Evolutionary conservation across 1,284 basidiomycete species (phyloP).

Genomic region (Paramarasmius palmivorus): DNA sequence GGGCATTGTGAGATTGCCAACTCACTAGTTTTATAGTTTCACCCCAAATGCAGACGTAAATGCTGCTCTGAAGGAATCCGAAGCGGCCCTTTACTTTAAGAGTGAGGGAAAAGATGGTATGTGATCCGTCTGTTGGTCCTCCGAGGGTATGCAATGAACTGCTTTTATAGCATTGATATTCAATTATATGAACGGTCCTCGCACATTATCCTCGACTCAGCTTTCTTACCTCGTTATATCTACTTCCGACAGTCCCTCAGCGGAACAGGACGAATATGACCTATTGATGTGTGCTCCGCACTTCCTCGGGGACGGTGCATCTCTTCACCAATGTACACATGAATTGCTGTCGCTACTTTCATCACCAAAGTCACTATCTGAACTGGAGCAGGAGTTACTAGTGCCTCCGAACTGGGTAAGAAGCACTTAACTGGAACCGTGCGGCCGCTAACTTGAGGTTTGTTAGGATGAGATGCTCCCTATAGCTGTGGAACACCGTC

Average conservation of each 20-base stretch:
- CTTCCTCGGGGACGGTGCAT: conserved; percentile 49
- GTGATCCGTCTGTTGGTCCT: conserved; percentile 1
- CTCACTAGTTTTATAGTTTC: conserved; percentile 13
- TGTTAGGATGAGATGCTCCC: conserved; percentile 29
- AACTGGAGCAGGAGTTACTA: conserved; percentile 23
- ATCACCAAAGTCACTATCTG: conserved; percentile 21
- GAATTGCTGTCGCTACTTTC: conserved; percentile 42
- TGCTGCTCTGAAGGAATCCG: background rate
- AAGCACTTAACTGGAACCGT: background rate
- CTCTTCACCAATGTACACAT: conserved; percentile 46
- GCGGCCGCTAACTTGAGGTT: conserved; percentile 8
- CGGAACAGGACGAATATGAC: conserved; percentile 28
- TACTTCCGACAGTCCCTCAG: background rate
- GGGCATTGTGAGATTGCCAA: background rate
- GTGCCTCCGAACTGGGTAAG: conserved; percentile 24
- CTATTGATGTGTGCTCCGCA: conserved; percentile 46
- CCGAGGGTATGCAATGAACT: background rate
- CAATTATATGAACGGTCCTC: conserved; percentile 46
- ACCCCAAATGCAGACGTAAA: background rate
- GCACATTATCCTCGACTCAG: conserved; percentile 44
- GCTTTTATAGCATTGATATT: conserved; percentile 34
- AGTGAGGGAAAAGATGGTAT: conserved; percentile 23
- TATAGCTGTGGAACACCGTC: conserved; percentile 25
- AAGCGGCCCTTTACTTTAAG: background rate
- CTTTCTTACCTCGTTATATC: conserved; percentile 52